phyloP scores from a whole-genome alignment of 2,329 filamentous ascomycete genomes.

The Aspergillus brasiliensis region DNA sequence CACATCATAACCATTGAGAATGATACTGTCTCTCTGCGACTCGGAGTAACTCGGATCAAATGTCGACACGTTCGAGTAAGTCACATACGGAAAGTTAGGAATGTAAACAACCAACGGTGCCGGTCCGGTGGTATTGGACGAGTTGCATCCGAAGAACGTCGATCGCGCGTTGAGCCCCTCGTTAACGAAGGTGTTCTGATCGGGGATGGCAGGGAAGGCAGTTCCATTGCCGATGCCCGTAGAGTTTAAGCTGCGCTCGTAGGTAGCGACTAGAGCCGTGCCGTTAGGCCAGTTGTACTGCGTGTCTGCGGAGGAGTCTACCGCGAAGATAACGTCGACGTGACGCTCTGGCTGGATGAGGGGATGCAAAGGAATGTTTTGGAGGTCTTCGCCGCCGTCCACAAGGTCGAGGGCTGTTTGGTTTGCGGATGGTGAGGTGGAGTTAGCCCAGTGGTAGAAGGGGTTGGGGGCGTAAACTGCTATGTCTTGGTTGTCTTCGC shows the following conservation, averaged over 20 bases:
- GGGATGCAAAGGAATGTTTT: constrained; percentile 76
- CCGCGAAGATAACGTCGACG: constrained; percentile 76
- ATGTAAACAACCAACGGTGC: constrained; percentile 79
- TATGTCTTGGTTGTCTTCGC: constrained; percentile 66
- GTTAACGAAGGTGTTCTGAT: constrained; percentile 74
- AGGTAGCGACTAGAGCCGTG: constrained; percentile 70
- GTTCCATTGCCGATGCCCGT: constrained; percentile 63
- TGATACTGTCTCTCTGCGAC: constrained; percentile 70
- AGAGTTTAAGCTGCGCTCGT: constrained; percentile 60
- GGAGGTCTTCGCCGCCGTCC: constrained; percentile 72
- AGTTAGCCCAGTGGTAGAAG: constrained; percentile 65
- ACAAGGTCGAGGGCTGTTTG: constrained; percentile 65
- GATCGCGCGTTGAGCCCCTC: constrained; percentile 70
- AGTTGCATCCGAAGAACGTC: constrained; percentile 76
- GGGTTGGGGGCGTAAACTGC: constrained; percentile 74
- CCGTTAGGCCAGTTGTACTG: constrained; percentile 71
- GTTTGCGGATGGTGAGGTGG: constrained; percentile 59
- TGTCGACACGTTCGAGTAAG: constrained; percentile 75
- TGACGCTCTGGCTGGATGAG: constrained; percentile 68
- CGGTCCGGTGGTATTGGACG: constrained; percentile 58
- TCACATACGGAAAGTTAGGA: constrained; percentile 80
- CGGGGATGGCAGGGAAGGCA: constrained; percentile 69
- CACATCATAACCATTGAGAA: constrained; percentile 81
- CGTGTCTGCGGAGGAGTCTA: constrained; percentile 74
- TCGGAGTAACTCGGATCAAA: constrained; percentile 67